Evolutionary conservation across 2,329 filamentous ascomycete genomes (phyloP).

Genomic region (Ambrosiella cleistominuta): DNA sequence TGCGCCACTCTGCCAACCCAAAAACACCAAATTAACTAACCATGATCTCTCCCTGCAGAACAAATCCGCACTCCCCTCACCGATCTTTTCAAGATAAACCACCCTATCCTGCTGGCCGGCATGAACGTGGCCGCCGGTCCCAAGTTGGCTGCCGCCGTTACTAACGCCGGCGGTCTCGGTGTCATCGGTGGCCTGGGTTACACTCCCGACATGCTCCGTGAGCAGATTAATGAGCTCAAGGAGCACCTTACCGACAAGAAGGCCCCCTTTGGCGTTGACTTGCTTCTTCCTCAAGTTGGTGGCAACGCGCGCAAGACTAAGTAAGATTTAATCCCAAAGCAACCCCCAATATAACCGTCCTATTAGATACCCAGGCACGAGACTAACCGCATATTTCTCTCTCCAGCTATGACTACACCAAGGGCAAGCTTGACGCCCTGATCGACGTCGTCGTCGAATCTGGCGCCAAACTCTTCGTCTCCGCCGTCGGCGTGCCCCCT

Average conservation of each 20-base stretch:
- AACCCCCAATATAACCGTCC: background rate
- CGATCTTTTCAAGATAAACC: conserved; percentile 94
- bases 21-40: background rate
- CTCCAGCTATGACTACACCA: conserved; percentile 95
- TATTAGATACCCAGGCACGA: conserved; percentile 8
- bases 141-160: conserved; percentile 88
- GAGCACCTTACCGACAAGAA: conserved; percentile 74
- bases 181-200: conserved; percentile 93
- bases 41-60: conserved; percentile 1
- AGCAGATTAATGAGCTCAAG: conserved; percentile 93
- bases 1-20: background rate
- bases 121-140: conserved; percentile 99
- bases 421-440: conserved; percentile 88
- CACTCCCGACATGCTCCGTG: conserved; percentile 89
- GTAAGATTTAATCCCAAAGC: conserved; percentile 19
- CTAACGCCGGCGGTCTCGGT: conserved; percentile 89
- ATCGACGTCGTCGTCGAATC: conserved; percentile 85
- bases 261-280: conserved; percentile 85
- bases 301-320: conserved; percentile 92
- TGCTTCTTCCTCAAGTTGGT: conserved; percentile 85
- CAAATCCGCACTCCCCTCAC: conserved; percentile 74
- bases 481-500: conserved; percentile 84
- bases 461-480: conserved; percentile 85
- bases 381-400: conserved; percentile 13
- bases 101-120: conserved; percentile 85